These are phyloP conservation scores for Talaromyces borbonicus DNA, from an alignment of 495 filamentous ascomycete species.

Conservation along the genomic window DNA sequence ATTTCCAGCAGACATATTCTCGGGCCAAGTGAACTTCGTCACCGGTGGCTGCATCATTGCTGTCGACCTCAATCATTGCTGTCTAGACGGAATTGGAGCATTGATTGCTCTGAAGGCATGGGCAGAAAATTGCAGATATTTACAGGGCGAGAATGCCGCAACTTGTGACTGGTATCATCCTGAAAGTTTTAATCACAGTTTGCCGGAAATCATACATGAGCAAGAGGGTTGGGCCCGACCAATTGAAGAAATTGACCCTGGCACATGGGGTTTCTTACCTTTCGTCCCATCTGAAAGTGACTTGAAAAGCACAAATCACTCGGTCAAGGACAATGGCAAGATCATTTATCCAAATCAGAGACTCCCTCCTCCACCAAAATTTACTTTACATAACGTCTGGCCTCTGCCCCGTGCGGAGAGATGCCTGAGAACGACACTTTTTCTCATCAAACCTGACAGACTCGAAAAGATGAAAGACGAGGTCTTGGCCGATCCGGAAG, in stretches of 20 bases:
- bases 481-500: conserved; percentile 14
- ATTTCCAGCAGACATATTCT: conserved; percentile 19
- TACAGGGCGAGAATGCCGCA: conserved; percentile 21
- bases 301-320: not conserved
- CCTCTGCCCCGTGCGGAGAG: conserved; percentile 14
- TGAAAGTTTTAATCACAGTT: conserved; percentile 25
- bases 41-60: conserved; percentile 22
- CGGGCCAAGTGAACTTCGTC: conserved; percentile 28
- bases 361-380: conserved; percentile 8
- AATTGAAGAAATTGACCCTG: conserved; percentile 15
- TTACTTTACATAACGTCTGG: conserved; percentile 15
- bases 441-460: conserved; percentile 14
- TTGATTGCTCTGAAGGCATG: conserved; percentile 21
- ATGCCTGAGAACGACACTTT: conserved; percentile 14
- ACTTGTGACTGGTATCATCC: conserved; percentile 22
- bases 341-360: too few relatives aligned
- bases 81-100: conserved; percentile 19
- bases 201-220: conserved; percentile 19
- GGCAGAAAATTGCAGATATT: conserved; percentile 23
- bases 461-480: conserved; percentile 15
- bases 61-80: conserved; percentile 17
- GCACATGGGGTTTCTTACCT: conserved; percentile 14
- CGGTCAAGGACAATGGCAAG: too few relatives aligned
- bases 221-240: conserved; percentile 16
- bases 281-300: conserved; percentile 11